Base-by-base conservation (phyloP, 1,284 basidiomycete genomes). In the Ustilago crameri region DNA sequence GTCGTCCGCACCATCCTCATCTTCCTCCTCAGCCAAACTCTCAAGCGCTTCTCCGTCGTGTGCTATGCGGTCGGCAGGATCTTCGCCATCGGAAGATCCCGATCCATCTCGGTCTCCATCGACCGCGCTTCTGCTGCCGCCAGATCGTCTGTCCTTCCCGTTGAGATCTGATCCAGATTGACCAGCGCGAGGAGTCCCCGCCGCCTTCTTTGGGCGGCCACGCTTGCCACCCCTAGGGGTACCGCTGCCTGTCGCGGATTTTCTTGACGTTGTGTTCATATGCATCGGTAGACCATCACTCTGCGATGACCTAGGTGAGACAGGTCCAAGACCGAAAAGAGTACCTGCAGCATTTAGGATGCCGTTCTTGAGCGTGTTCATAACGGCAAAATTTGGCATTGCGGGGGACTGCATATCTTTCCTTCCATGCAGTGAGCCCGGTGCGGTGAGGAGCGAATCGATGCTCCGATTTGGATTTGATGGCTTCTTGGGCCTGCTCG, bases 281-380 rank as follows among this genome's bases (percentile, higher is more conserved):
- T 46, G 27, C 20, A 45, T n/a, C 2, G 55, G 38, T 27, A 54
- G 27, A 32, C 15, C 18, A 20, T 30, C 24, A 3, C 43, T 26
- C 5, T 53, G 55, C 10, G 14, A 40, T 3, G 57, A 52, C 68
- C 68, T 61, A 7, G 61, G 47, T 30, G 68, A 71, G 24, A 18
- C 48, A 12, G 61, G 48, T 5, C 50, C 44, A 22, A 65, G 22
- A 32, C 50, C 64, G 57, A 65, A 54, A 12, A 71, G 34, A 12
- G 50, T 51, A 18, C 68, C 68, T 3, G 68, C 62, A 23, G 68
- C 68, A 24, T 43, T 61, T 15, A 71, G 47, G 2, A 71, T 38
- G 2, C 62, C 58, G 24, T 65, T 62, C 41, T 60, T 71, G 57
- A 71, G 61, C 14, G 55, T 57, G 47, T 49, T 65, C 45, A 71